Conservation (phyloP, 441 rosid genomes). For the Brassica balearica region DNA sequence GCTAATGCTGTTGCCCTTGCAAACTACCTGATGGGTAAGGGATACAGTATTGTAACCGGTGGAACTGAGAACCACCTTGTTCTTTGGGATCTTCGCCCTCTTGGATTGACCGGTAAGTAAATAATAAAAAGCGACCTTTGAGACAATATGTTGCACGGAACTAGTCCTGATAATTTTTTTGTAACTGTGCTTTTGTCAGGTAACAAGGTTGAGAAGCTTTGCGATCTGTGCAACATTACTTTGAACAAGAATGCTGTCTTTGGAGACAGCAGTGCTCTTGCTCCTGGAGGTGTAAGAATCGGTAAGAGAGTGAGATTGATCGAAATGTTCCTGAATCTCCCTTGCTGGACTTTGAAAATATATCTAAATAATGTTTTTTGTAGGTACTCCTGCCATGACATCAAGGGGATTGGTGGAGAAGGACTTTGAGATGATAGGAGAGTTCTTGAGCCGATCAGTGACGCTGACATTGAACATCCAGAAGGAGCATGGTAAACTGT, state of each 20-base stretch:
- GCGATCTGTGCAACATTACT: slow-evolving; percentile 92
- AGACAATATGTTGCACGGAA: not conserved
- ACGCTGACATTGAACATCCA: slow-evolving; percentile 82
- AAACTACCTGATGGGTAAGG: slow-evolving; percentile 76
- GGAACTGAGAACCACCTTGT: slow-evolving; percentile 99
- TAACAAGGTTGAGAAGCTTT: slow-evolving; percentile 97
- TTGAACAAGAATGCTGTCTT: slow-evolving; percentile 99
- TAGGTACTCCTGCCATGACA: slow-evolving; percentile 99
- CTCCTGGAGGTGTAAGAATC: slow-evolving; percentile 98
- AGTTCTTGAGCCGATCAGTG: slow-evolving; percentile 91
- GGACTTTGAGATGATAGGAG: slow-evolving; percentile 94
- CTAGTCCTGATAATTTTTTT: slow-evolving; percentile 25
- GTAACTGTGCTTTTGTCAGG: slow-evolving; percentile 50
- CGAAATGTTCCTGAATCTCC: not conserved
- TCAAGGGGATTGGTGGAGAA: slow-evolving; percentile 95
- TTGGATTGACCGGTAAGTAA: slow-evolving; percentile 88
- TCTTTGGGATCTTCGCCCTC: slow-evolving; percentile 99
- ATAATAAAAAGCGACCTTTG: not conserved
- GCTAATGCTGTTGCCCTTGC: slow-evolving; percentile 98
- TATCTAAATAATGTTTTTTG: not conserved
- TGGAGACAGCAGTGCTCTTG: slow-evolving; percentile 99
- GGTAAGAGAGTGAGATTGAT: slow-evolving; percentile 57
- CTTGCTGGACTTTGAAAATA: not conserved
- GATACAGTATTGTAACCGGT: slow-evolving; percentile 85
- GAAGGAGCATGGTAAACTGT: slow-evolving; percentile 83